Conservation (phyloP, 2,329 filamentous ascomycete genomes). For the Lachnellula hyalina region DNA sequence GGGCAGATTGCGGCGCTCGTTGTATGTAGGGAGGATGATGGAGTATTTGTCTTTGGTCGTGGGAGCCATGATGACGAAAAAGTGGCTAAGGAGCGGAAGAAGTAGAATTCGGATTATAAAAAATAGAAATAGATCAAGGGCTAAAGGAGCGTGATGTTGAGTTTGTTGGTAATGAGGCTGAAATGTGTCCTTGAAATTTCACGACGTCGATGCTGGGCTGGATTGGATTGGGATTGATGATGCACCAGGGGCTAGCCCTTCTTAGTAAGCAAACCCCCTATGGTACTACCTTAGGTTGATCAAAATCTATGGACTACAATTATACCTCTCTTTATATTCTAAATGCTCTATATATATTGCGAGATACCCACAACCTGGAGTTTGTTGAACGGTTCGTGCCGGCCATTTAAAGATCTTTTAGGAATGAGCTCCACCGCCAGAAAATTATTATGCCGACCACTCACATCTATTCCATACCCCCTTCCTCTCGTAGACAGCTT, state of each 20-base stretch:
- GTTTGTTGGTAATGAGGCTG: constrained; percentile 26
- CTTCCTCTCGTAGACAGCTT: too few relatives aligned
- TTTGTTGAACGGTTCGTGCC: too few relatives aligned
- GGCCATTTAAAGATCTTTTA: too few relatives aligned
- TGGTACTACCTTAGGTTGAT: background rate
- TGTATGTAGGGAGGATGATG: constrained; percentile 96
- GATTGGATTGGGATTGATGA: background rate
- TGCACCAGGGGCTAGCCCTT: background rate
- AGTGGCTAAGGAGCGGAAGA: too few relatives aligned
- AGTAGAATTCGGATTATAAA: too few relatives aligned
- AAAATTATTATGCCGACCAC: too few relatives aligned
- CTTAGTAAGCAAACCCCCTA: background rate
- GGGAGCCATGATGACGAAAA: constrained; percentile 33
- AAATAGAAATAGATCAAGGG: background rate
- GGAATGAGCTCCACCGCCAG: too few relatives aligned
- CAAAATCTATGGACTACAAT: too few relatives aligned
- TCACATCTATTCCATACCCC: too few relatives aligned
- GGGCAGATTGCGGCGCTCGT: constrained; percentile 94
- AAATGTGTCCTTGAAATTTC: background rate
- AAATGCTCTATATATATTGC: too few relatives aligned
- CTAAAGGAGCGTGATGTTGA: constrained; percentile 34
- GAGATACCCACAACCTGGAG: too few relatives aligned
- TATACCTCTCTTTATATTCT: too few relatives aligned
- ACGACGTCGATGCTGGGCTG: background rate
- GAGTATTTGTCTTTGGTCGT: constrained; percentile 78